Percentiles rank a stretch among this genome's conserved stretches.
Evolutionary conservation across 495 filamentous ascomycete genomes (phyloP).

Genomic region (Stereocaulon alpinum): DNA sequence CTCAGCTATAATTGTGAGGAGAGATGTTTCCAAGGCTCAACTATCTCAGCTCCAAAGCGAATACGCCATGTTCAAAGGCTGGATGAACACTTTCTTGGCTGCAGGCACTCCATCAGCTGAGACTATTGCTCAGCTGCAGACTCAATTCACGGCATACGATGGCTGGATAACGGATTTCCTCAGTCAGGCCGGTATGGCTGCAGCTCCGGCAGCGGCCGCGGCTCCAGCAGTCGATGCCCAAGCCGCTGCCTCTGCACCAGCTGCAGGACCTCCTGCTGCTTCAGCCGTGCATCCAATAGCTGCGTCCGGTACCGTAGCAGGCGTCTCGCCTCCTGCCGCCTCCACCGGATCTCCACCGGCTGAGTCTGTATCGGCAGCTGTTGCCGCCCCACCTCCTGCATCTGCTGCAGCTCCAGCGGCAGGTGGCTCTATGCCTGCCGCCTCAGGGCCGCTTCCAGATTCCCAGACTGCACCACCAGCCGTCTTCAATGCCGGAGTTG

Average conservation of each 20-base stretch:
- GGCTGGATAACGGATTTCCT: constrained; percentile 7
- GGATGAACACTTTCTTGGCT: constrained; percentile 8
- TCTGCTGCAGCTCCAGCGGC: not conserved
- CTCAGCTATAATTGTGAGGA: not conserved
- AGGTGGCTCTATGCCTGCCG: not conserved
- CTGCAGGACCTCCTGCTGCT: not conserved
- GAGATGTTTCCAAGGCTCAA: constrained; percentile 3
- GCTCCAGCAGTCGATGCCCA: not conserved
- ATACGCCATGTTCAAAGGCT: not conserved
- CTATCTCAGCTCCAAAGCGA: constrained; percentile 4
- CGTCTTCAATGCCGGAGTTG: too few relatives aligned
- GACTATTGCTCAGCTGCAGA: not conserved
- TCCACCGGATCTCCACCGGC: too few relatives aligned
- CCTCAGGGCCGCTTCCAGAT: too few relatives aligned
- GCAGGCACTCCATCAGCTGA: not conserved
- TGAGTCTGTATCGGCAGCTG: not conserved
- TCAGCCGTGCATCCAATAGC: not conserved
- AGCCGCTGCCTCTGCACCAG: not conserved
- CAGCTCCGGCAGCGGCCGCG: not conserved
- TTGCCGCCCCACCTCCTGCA: not conserved
- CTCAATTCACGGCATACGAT: constrained; percentile 8
- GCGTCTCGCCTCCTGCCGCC: not conserved
- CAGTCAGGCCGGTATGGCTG: not conserved
- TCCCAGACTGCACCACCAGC: too few relatives aligned
- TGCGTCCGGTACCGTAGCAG: too few relatives aligned